phyloP scores from a whole-genome alignment of 2,329 filamentous ascomycete genomes.

The Trichoderma koningiopsis region DNA sequence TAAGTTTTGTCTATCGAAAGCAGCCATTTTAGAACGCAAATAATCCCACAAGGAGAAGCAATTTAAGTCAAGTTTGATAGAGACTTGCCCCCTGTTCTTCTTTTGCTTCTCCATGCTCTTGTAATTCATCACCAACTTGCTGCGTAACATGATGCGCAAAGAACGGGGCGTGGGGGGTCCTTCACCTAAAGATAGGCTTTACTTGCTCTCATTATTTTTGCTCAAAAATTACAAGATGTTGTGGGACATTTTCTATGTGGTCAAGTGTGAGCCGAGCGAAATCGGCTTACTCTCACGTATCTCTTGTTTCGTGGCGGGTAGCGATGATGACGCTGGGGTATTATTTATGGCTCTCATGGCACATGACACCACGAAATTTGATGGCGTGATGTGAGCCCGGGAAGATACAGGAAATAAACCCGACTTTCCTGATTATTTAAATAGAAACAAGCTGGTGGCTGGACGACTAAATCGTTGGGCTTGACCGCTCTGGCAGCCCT shows the following conservation, averaged over 20 bases:
- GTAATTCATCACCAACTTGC: background rate
- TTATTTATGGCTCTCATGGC: background rate
- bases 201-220: background rate
- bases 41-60: too few species aligned
- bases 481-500: constrained; percentile 8
- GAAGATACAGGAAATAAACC: background rate
- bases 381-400: background rate
- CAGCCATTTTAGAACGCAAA: too few species aligned
- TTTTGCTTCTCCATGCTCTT: background rate
- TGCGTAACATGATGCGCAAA: background rate
- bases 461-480: background rate
- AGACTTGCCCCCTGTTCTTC: background rate
- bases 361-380: background rate
- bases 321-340: background rate
- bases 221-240: background rate
- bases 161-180: background rate
- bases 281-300: background rate
- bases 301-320: background rate
- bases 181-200: background rate
- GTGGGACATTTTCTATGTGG: background rate
- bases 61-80: background rate
- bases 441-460: background rate
- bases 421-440: background rate
- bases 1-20: too few species aligned
- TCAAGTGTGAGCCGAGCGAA: background rate